A percentile compares a stretch with the other conserved stretches of the same genome.
Evolutionary conservation across 768 basidiomycete species (phyloP).

Genomic region (Rhodosporidiobolus sp.): DNA sequence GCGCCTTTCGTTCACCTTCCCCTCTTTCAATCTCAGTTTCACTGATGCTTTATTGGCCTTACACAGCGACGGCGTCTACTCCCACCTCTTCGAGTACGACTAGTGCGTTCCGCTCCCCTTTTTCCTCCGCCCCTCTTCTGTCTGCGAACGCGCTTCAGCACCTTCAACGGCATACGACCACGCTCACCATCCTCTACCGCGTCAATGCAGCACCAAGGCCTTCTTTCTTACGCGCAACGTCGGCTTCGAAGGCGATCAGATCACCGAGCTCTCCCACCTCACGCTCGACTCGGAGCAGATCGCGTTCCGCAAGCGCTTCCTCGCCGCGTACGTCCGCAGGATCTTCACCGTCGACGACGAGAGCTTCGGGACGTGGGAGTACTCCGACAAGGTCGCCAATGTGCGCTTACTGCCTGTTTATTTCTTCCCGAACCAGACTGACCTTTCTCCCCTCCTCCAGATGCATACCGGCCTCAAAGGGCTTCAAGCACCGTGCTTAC

Average conservation of each 20-base stretch:
- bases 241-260: slow-evolving; percentile 11
- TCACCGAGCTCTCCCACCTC: not conserved
- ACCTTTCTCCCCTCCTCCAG: not conserved
- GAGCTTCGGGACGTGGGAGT: not conserved
- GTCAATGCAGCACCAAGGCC: not conserved
- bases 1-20: not conserved
- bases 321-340: slow-evolving; percentile 6
- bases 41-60: not conserved
- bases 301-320: slow-evolving; percentile 16
- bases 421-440: too few relatives aligned
- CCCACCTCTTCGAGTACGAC: slow-evolving; percentile 14
- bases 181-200: not conserved
- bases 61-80: slow-evolving; percentile 22
- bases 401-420: not conserved
- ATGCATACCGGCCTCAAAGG: not conserved
- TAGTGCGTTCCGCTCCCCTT: too few relatives aligned
- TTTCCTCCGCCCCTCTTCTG: too few relatives aligned
- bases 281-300: slow-evolving; percentile 16
- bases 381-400: slow-evolving; percentile 17
- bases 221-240: slow-evolving; percentile 15
- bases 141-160: not conserved
- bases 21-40: too few relatives aligned
- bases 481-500: slow-evolving; percentile 14
- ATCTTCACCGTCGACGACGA: slow-evolving; percentile 8
- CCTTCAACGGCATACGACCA: not conserved